Base-by-base conservation (phyloP, 2,329 filamentous ascomycete genomes). In the Fusarium sulawesiense region DNA sequence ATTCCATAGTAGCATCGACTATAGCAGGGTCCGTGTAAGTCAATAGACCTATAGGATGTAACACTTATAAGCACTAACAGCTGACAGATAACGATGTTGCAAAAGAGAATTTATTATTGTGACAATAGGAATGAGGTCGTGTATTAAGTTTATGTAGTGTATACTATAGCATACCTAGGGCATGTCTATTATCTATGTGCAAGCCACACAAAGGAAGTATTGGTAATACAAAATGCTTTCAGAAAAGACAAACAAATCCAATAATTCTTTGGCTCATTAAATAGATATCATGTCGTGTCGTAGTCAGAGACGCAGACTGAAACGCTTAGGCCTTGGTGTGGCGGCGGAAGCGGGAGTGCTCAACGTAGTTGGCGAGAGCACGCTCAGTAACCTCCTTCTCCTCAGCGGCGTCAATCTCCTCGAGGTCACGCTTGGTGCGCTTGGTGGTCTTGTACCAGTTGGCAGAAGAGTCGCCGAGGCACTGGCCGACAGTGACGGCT, bases 401-500 rank as follows among this genome's bases (percentile, higher is more conserved):
- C 16, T 50, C 61, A 55, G 30, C 25, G 10, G 29, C 30, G 13
- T 66, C 54, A 5, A 25, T 18, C 56, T 34, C 47, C 47, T 66
- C 62, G 9, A 65, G 23, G 27, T 66, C 63, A 46, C 63, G 63
- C 62, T 66, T 66, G 48, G 63, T 66, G 20, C 63, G 63, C 55
- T 61, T 66, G 21, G 66, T 57, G n/a, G 56, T 54, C 66, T 58
- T 66, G 55, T 66, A 66, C 63, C 63, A 66, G 63, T 66, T 66
- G 48, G 63, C 48, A 27, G 55, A 13, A 40, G 60, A 27, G 25
- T 73, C 71, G 23, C 71, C 71, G 7, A 73, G 71, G 59, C 71
- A 73, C 34, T 68, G 68, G 18, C 75, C 75, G 27, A 76, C 75
- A 23, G 75, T 76, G 23, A 77, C 75, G 50, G 64, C 46, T 75